Evolutionary conservation across 495 filamentous ascomycete genomes (phyloP), one percentile per base, ranked within the genome.

Genomic region (Filosporella fistucella): DNA sequence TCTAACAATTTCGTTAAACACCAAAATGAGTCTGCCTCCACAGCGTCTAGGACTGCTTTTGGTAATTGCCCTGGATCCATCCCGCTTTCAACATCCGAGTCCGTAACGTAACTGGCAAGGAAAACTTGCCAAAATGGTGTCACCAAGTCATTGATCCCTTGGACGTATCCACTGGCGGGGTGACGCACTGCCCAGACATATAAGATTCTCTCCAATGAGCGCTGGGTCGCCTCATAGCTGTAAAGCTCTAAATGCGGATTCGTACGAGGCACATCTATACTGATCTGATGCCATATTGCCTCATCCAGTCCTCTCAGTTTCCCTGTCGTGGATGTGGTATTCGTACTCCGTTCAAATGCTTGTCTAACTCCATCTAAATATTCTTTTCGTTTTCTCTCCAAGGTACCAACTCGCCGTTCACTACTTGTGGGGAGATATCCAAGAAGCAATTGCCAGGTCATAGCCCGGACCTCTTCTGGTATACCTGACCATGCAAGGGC

Each of bases 81-180:
- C 47, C 90, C 90, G 55, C 77, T 82, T 65, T 94, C 90, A 35
- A 96, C 84, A 58, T 96, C 83, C n/a, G 82, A 77, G 56, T 94
- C 88, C 3, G 89, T 90, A 51, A 97, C 95, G 60, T 98, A 98
- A 25, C 81, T 81, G 17, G 89, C 93, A 9, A 98, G 71, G 58
- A 98, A 98, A 2, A 96, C 90, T 63, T 98, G 89, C 82, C 88
- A 98, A 63, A 98, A 97, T 10, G 93, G 93, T 8, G 91, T 95
- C 2, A 96, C 91, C 21, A 98, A 80, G 64, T 98, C 93, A 63
- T 97, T 98, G 63, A 98, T 98, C 39, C 93, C 93, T 65, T 98
- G 93, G 0, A 98, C 93, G 64, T 98, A 98, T 29, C 93, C 93
- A 61, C 88, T 95, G 4, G 93, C 93, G 8, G 93, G 93, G 71